phyloP scores from a whole-genome alignment of 768 basidiomycete species.

The Podaxis rugospora region DNA sequence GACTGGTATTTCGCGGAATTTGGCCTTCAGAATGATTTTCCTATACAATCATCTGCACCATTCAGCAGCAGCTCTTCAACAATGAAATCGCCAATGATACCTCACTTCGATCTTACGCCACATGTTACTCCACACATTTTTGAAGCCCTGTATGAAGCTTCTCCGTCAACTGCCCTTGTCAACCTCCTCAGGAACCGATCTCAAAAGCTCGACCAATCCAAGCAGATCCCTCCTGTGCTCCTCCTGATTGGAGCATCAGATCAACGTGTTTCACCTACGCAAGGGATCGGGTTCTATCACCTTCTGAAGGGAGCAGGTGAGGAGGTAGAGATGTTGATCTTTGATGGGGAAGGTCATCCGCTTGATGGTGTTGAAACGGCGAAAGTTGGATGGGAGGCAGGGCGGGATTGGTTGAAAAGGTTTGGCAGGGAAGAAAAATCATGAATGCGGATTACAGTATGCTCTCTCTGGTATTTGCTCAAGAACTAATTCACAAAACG shows the following conservation, averaged over 20 bases:
- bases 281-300: slow-evolving; percentile 63
- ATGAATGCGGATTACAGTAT: background rate
- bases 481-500: background rate
- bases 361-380: slow-evolving; percentile 60
- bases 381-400: slow-evolving; percentile 48
- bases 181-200: slow-evolving; percentile 33
- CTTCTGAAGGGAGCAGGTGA: slow-evolving; percentile 44
- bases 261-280: slow-evolving; percentile 56
- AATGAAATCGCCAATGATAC: background rate
- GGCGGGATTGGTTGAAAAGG: slow-evolving; percentile 43
- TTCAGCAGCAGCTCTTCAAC: slow-evolving; percentile 7
- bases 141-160: slow-evolving; percentile 38
- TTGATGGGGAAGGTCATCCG: slow-evolving; percentile 59
- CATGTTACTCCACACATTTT: slow-evolving; percentile 44
- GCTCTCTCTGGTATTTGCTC: background rate
- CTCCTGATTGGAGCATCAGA: slow-evolving; percentile 60
- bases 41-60: slow-evolving; percentile 29
- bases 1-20: slow-evolving; percentile 61
- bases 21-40: slow-evolving; percentile 31
- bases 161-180: slow-evolving; percentile 50
- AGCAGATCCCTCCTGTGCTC: slow-evolving; percentile 38
- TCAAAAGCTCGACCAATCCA: background rate
- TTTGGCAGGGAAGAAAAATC: background rate
- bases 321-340: slow-evolving; percentile 54
- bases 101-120: slow-evolving; percentile 15